Evolutionary conservation across 2,329 filamentous ascomycete genomes (phyloP), one percentile per base, ranked within the genome.

Genomic region (Amphichorda felina): DNA sequence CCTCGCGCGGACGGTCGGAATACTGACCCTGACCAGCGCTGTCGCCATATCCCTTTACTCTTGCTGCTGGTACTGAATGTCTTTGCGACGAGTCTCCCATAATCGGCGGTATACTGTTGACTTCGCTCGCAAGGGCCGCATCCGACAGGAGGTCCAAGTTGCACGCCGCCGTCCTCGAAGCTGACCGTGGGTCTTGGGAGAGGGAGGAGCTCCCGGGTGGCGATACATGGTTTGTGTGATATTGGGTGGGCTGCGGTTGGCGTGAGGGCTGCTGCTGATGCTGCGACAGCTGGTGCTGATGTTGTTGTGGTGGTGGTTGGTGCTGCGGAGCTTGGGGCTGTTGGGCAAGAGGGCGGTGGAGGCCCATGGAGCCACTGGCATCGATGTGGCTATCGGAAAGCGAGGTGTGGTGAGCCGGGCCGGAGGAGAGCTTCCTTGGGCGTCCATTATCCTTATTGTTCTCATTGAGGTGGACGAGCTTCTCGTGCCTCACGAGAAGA

Each of bases 381-480:
- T 68, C 63, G 43, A 60, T 57, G 43, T 66, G 64, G 35, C 55
- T 57, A 37, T 72, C 68, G 27, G 64, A 59, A 8, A 65, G 49
- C n/a, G 64, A 60, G 17, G 64, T 56, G 41, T 63, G 65, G 31
- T 64, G 61, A 39, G 57, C 48, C 38, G 36, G 57, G 26, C 52
- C 50, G 11, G 64, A 63, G 13, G 70, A 72, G n/a, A 63, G 51
- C 47, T 70, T 75, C 41, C 70, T 61, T 18, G 61, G 60, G 36
- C 69, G 61, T 46, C 48, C 58, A 42, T 57, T 63, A 47, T 75
- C 70, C 45, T 72, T 74, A 52, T 57, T 67, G 44, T 64, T 66
- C 53, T 75, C 70, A 56, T 72, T 75, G 50, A 75, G 64, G 50
- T 78, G 73, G 46, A 75, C 72, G 45, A 77, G 68, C 56, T 76